Base-by-base conservation (phyloP, 768 basidiomycete species). In the Xerocomellus amylosporus region DNA sequence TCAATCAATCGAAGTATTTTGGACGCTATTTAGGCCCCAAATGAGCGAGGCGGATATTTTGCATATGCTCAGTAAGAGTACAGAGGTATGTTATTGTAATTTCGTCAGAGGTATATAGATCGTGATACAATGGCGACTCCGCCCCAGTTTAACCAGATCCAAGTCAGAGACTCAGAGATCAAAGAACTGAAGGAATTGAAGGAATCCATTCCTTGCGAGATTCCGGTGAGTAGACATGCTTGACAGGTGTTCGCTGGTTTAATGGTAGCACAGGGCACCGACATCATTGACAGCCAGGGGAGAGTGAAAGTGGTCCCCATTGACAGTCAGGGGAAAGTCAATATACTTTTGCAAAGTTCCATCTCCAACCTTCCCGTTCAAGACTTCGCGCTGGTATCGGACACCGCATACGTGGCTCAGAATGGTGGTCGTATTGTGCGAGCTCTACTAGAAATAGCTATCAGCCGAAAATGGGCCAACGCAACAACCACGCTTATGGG, bases 41-140 rank as follows among this genome's bases (percentile, higher is more conserved):
- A 97, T 98, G 95, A 82, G 87, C 2, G 96, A 98, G 72, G 97
- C 95, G 2, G 94, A 98, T 71, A 82, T 93, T 30, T 78, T 99
- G 53, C 80, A 71, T 2, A 85, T 98, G 84, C 79, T 98, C 33
- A 85, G 92, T 61, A 82, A 80, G 78, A 95, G 93, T 56, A 94
- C 92, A 14, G 97, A 99, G 79, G 94, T 92, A 59, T 58, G 74
- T 53, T 13, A 24, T 45, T 58, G 74, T 53, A 13, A 24, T 45
- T 30, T 54, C 20, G 12, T 34, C 26, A 22, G 20, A 41, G 26
- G 15, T 19, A 10, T 26, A 17, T 28, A 45, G 22, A 28, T 44
- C 8, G 8, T 33, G 19, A 39, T 40, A 17, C 12, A 37, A 1
- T 33, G n/a, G 53, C 5, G 10, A 14, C 12, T 24, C 10, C 34